Percentiles rank a stretch among this genome's conserved stretches.
phyloP scores from a whole-genome alignment of 345 rosid species.

The Eucalyptus pauciflora region DNA sequence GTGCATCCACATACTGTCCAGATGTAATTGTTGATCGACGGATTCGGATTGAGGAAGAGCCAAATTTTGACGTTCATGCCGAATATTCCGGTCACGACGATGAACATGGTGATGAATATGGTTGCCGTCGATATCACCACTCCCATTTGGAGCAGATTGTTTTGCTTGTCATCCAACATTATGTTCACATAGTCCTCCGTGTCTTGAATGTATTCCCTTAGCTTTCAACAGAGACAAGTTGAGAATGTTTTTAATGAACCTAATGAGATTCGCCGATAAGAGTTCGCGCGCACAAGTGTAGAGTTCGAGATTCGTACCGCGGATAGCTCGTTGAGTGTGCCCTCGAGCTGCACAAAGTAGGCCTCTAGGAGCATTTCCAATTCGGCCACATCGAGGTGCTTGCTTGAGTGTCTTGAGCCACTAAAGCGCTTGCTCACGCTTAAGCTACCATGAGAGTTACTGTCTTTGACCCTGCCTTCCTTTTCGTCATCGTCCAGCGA shows the following conservation, averaged over 20 bases:
- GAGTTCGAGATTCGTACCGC: slow-evolving; percentile 5
- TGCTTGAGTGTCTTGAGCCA: not conserved
- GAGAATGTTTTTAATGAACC: not conserved
- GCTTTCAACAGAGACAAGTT: not conserved
- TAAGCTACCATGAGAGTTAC: not conserved
- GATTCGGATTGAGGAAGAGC: not conserved
- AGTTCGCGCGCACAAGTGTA: not conserved
- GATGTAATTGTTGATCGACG: not conserved
- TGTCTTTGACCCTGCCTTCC: not conserved
- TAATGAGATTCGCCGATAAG: not conserved
- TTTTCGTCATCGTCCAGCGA: not conserved
- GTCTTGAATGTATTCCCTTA: slow-evolving; percentile 30
- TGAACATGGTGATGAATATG: slow-evolving; percentile 42
- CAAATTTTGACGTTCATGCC: slow-evolving; percentile 58
- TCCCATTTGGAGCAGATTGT: not conserved
- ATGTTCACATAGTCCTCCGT: slow-evolving; percentile 30
- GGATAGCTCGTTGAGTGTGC: slow-evolving; percentile 29
- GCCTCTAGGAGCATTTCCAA: slow-evolving; percentile 36
- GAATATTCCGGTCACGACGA: slow-evolving; percentile 52
- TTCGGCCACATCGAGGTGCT: slow-evolving; percentile 6
- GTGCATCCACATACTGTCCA: not conserved
- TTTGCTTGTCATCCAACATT: slow-evolving; percentile 6
- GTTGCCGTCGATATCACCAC: slow-evolving; percentile 73
- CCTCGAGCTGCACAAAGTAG: slow-evolving; percentile 27
- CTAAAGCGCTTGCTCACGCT: not conserved